Base-by-base conservation (phyloP, 495 filamentous ascomycete species). In the Tetracladium marchalianum region DNA sequence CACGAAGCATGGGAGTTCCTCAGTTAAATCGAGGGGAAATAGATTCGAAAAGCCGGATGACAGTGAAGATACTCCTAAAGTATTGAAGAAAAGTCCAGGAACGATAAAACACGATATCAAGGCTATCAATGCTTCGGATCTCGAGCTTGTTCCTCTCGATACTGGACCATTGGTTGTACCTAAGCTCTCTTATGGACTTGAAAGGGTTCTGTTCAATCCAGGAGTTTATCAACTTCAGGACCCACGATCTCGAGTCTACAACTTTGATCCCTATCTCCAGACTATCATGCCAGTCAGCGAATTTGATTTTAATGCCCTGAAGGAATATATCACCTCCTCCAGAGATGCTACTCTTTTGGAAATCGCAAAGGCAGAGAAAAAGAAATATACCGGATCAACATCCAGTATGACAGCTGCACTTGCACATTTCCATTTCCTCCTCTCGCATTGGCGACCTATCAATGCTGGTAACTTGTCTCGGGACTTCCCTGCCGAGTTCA, bases 201-300 rank as follows among this genome's bases (percentile, higher is more conserved):
- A 96, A 41, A 75, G 92, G 35, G 92, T 92, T 32, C 67, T 98
- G 4, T 98, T 98, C 72, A 98, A 96, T 62, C 86, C 89, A 4
- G 90, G 92, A 15, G 83, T 95, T 24, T 95, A 95, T 59, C 80
- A 85, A 31, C 77, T 99, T 24, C 88, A 90, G 57, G 93, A 97
- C 58, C 84, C 85, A 17, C 75, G 86, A 42, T 89, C 93, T 32
- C 74, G 80, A 10, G 86, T 95, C 34, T 97, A 74, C 69, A 97
- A 97, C 59, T 97, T 97, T 58, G 89, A 97, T 56, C 92, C 92
- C 0, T 95, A 95, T 58, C 74, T 97, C 18, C 78, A 87, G 41
- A 75, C 75, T 44, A 90, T 97, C 58, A 94, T 95, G 87, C 89
- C 89, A 1, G 80, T 90, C 1, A 67, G 72, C 1, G 87, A 97